phyloP scores from a whole-genome alignment of 495 filamentous ascomycete species.

The Platismatia glauca region DNA sequence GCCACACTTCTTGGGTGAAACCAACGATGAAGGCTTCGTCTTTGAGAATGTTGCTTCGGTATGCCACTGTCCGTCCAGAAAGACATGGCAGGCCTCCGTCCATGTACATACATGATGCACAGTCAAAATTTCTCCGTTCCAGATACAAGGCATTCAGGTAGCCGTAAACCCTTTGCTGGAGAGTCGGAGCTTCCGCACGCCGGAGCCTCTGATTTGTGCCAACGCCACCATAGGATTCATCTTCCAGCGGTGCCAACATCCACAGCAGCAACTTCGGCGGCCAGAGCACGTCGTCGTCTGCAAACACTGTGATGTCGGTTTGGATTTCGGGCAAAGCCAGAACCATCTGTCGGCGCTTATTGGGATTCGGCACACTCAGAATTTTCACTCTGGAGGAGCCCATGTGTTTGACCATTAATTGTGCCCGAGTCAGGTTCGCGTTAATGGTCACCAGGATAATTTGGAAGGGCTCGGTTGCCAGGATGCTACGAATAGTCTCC shows the following conservation, averaged over 20 bases:
- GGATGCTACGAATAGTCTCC: constrained; percentile 52
- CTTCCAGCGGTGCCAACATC: constrained; percentile 79
- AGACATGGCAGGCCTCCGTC: constrained; percentile 84
- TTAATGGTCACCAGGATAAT: constrained; percentile 58
- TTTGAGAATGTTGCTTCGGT: constrained; percentile 72
- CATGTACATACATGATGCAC: constrained; percentile 73
- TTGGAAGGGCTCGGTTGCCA: constrained; percentile 46
- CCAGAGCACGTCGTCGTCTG: constrained; percentile 85
- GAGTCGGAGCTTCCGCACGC: constrained; percentile 47
- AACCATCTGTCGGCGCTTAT: constrained; percentile 80
- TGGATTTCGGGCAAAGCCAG: constrained; percentile 66
- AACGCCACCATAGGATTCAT: constrained; percentile 66
- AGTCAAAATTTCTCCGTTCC: constrained; percentile 80
- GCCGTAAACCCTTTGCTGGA: constrained; percentile 54
- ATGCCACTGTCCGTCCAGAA: constrained; percentile 78
- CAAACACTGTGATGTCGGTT: constrained; percentile 69
- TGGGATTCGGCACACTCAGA: constrained; percentile 51
- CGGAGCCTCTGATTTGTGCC: constrained; percentile 75
- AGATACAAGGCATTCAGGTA: constrained; percentile 78
- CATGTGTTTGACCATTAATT: constrained; percentile 44
- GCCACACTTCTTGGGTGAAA: constrained; percentile 60
- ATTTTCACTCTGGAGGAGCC: constrained; percentile 44
- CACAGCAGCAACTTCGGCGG: constrained; percentile 65
- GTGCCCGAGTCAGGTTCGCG: constrained; percentile 47
- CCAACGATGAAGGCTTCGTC: constrained; percentile 61